A percentile compares a stretch with the other conserved stretches of the same genome.
Conservation (phyloP, 352 stramenopile genomes). For the Pythium periplocum region DNA sequence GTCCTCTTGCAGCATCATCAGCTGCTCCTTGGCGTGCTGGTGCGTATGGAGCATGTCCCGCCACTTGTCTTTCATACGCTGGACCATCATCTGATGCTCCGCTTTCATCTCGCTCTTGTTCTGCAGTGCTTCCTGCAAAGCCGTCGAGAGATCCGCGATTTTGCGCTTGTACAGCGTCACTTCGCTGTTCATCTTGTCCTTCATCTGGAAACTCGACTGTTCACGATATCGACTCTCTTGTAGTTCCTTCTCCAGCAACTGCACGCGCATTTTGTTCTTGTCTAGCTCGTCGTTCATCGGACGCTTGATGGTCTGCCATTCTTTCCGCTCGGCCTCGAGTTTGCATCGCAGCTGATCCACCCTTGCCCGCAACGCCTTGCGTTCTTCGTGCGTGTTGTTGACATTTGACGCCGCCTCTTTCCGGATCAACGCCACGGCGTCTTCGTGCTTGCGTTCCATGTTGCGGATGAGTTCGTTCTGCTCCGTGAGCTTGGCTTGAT, state of each 20-base stretch:
- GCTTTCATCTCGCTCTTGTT: slow-evolving; percentile 41
- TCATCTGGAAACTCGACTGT: slow-evolving; percentile 54
- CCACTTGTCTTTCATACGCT: slow-evolving; percentile 68
- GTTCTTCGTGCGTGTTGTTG: slow-evolving; percentile 56
- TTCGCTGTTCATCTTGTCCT: slow-evolving; percentile 61
- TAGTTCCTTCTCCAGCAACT: slow-evolving; percentile 66
- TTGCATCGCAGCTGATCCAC: slow-evolving; percentile 65
- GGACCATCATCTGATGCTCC: slow-evolving; percentile 36
- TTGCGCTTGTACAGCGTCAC: slow-evolving; percentile 50
- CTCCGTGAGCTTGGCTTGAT: slow-evolving; percentile 42
- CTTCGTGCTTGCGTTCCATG: slow-evolving; percentile 57
- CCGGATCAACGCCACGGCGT: slow-evolving; percentile 48
- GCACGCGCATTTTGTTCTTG: slow-evolving; percentile 36
- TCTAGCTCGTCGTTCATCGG: slow-evolving; percentile 52
- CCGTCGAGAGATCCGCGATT: slow-evolving; percentile 37
- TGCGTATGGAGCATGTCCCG: slow-evolving; percentile 36
- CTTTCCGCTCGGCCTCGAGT: slow-evolving; percentile 61
- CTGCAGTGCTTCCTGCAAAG: slow-evolving; percentile 42
- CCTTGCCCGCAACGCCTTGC: slow-evolving; percentile 57
- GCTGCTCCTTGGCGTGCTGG: slow-evolving; percentile 46
- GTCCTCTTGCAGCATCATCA: slow-evolving; percentile 66
- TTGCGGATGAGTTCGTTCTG: slow-evolving; percentile 50
- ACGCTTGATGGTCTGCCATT: slow-evolving; percentile 49
- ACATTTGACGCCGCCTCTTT: slow-evolving; percentile 49
- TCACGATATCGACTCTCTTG: slow-evolving; percentile 57